Base-by-base conservation (phyloP, 176 grass and related monocot genomes). In the Cenchrus americanus region DNA sequence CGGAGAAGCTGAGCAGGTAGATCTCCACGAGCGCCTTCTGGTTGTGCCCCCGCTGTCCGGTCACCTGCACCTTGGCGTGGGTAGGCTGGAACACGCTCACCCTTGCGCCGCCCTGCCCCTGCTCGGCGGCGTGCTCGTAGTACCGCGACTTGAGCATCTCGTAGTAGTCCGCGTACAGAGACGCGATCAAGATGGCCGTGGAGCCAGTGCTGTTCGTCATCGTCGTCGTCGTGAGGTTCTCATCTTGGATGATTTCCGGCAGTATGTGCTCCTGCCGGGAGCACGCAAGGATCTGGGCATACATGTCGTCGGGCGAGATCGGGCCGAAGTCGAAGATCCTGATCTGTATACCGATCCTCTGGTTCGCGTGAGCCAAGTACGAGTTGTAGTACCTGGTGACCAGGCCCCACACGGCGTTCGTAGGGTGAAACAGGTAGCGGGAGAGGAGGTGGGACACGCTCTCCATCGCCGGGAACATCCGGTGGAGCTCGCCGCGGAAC, bases 351-450 rank as follows among this genome's bases (percentile, higher is more conserved):
- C 90, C 89, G n/a, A 90, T 81, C n/a, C 12, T 63, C 49, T 83
- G n/a, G 1, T 75, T 40, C 11, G 87, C 83, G 2, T 77, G 84
- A 3, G 85, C 82, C 14, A 92, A 44, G 61, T 90, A 86, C 43
- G 82, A 76, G 15, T 63, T 3, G 73, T 94, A 62, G 58, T 80
- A 90, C 24, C 82, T 81, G 5, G 80, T 88, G 27, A 80, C 52
- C 73, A 87, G 37, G 1, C 79, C 82, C 90, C 87, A 94, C 2
- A 88, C 90, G 17, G 73, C 12, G 73, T 94, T 92, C 21, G 55
- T 86, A 6, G 93, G 93, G 75, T 81, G 93, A 10, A 92, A 40
- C 2, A 94, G 44, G 83, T 94, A 94, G 12, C 90, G 87, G 3
- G 44, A 47, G 1, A 94, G 66, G 1, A 92, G 79, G 17, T 94